Evolutionary conservation across 805 yeast genomes (phyloP), one percentile per base, ranked within the genome.

Genomic region (Metschnikowia arizonensis): DNA sequence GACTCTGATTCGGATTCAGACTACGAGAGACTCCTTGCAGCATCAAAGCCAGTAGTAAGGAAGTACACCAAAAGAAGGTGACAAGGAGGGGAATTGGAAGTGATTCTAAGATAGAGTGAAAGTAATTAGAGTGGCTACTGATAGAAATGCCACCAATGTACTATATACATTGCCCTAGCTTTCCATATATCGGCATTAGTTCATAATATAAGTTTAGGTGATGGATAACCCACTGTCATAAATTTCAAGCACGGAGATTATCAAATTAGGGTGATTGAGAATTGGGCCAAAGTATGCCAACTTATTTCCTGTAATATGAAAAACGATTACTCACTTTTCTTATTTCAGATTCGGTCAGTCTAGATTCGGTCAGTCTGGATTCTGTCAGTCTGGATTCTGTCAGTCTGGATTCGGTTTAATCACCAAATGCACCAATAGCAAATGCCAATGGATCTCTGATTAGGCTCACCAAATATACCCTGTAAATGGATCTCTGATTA

Each of bases 1-100:
- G 54, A 46, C 38, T 35, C 52, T 1, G 55, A 51, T 24, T 46
- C 50, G 24, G 57, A 54, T 34, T 50, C 54, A 1, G 58, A 54
- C 37, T 46, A 44, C 38, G 58, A 54, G 35, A 33, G 48, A 28
- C 56, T 54, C 11, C 44, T 54, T 19, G 54, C 50, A 0, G 42
- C 49, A 0, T 41, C 46, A 10, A 47, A 42, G 18, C 44, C 54
- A 1, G 36, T 43, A 9, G 26, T 52, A 15, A 50, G 38, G 41
- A 50, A 42, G 45, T 53, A 53, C 44, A 36, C 31, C 37, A 47
- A 45, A 30, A 42, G 46, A 21, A 48, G 36, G 18, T 33, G 24
- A n/a, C 33, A 19, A 33, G 25, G 14, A 26, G 14, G 12, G 4
- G 24, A 21, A 21, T 6, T 21, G 24, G 24, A 5, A 6, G 6